Base-by-base conservation (phyloP, 768 basidiomycete species). In the Boletus tomentosulus region DNA sequence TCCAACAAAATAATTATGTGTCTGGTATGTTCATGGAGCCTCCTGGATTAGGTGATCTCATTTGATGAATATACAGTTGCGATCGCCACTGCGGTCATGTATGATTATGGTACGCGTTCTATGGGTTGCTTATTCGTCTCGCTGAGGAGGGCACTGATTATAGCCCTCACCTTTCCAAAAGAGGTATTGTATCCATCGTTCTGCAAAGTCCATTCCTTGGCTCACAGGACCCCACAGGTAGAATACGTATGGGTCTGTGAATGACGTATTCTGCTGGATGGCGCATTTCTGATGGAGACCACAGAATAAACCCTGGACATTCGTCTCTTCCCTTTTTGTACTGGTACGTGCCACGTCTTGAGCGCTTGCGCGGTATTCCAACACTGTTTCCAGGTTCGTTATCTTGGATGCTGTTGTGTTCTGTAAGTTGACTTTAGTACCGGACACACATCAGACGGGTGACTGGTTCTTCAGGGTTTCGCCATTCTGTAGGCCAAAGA, bases 191-290 rank as follows among this genome's bases (percentile, higher is more conserved):
- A 30, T 15, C 22, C 15, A 7, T n/a, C 3, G 8, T 6, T 9
- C 3, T 8, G 19, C 25, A 10, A n/a, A 8, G 16, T 24, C 12
- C 25, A 6, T 48, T 27, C 10, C 11, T 27, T 42, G 50, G 6
- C 50, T 51, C 10, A 51, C 42, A 16, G 6, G 4, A 4, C 42
- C 9, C 10, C 6, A 24, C 5, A 61, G 60, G 19, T 62, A 31
- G 41, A 58, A 47, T 47, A 58, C 11, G 6, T 61, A 30, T 61
- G 60, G 60, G 60, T 62, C 3, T 2, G 59, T 44, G 15, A 27
- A 30, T 3, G 30, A 31, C 0, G 15, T 22, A 12, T 16, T 37
- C 28, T 2, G 12, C 19, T 19, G 13, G 7, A 15, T 30, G 13
- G 4, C 7, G 6, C 10, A 24, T 43, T 22, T 25, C 31, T 61